Percentiles rank a stretch among this genome's conserved stretches.
These are phyloP conservation scores for Kwoniella shandongensis DNA, from an alignment of 768 basidiomycete species.

Conservation along the genomic window DNA sequence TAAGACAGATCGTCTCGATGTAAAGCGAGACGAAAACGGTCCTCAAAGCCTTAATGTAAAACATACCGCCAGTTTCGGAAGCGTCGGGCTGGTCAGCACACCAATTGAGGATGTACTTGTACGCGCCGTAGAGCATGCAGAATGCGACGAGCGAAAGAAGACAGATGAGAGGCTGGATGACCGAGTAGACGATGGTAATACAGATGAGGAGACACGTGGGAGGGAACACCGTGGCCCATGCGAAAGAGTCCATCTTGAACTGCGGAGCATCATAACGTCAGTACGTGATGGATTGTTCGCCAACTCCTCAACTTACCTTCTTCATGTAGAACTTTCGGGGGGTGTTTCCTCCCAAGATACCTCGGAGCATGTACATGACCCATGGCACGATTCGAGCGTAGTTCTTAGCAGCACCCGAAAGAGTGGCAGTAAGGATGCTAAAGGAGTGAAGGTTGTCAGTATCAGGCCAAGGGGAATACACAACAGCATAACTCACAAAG, in stretches of 20 bases:
- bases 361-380: slow-evolving; percentile 45
- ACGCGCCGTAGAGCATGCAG: slow-evolving; percentile 50
- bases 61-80: slow-evolving; percentile 55
- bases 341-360: slow-evolving; percentile 50
- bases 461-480: too few relatives aligned
- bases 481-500: slow-evolving; percentile 50
- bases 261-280: slow-evolving; percentile 6
- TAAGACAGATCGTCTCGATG: slow-evolving; percentile 52
- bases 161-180: slow-evolving; percentile 54
- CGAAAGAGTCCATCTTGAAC: slow-evolving; percentile 42
- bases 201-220: slow-evolving; percentile 49
- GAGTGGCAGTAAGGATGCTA: slow-evolving; percentile 48
- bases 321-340: slow-evolving; percentile 50
- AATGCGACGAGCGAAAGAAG: slow-evolving; percentile 50
- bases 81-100: slow-evolving; percentile 53
- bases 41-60: slow-evolving; percentile 54
- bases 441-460: background rate
- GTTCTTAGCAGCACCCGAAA: slow-evolving; percentile 45
- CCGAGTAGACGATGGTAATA: slow-evolving; percentile 54
- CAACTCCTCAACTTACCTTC: slow-evolving; percentile 19
- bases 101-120: slow-evolving; percentile 54
- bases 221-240: slow-evolving; percentile 47
- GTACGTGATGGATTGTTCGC: background rate
- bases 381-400: slow-evolving; percentile 50
- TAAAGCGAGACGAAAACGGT: slow-evolving; percentile 54